A percentile compares a stretch with the other conserved stretches of the same genome.
Conservation (phyloP, 176 grass and related monocot species). For the Cenchrus americanus region DNA sequence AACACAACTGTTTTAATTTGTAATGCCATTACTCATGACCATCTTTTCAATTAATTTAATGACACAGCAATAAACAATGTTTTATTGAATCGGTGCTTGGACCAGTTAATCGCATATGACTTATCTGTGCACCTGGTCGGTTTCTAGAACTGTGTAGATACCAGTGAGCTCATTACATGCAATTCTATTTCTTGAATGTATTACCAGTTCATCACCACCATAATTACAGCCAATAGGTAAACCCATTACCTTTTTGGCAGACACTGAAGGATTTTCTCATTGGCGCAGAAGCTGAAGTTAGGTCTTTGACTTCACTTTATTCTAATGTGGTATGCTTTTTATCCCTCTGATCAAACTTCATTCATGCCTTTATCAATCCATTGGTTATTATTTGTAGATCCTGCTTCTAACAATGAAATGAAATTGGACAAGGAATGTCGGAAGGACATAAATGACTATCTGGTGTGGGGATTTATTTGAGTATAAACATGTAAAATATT, state of each 20-base stretch:
- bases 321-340: conserved; percentile 82
- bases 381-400: background rate
- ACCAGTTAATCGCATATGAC: background rate
- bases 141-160: conserved; percentile 16
- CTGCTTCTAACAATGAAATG: background rate
- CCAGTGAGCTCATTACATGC: background rate
- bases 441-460: background rate
- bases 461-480: background rate
- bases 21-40: background rate
- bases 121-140: background rate
- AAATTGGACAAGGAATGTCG: conserved; percentile 1
- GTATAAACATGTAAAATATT: background rate
- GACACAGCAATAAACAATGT: background rate
- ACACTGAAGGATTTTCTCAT: conserved; percentile 87
- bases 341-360: conserved; percentile 13
- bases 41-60: background rate
- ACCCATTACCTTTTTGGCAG: conserved; percentile 53
- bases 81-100: background rate
- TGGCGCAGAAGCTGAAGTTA: conserved; percentile 94
- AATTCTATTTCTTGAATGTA: conserved; percentile 19
- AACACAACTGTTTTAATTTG: background rate
- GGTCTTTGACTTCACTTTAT: conserved; percentile 90
- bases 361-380: background rate
- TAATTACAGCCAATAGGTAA: background rate
- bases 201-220: background rate